Evolutionary conservation across 208 protist species (phyloP).

Genomic region (Leishmania martiniquensis): DNA sequence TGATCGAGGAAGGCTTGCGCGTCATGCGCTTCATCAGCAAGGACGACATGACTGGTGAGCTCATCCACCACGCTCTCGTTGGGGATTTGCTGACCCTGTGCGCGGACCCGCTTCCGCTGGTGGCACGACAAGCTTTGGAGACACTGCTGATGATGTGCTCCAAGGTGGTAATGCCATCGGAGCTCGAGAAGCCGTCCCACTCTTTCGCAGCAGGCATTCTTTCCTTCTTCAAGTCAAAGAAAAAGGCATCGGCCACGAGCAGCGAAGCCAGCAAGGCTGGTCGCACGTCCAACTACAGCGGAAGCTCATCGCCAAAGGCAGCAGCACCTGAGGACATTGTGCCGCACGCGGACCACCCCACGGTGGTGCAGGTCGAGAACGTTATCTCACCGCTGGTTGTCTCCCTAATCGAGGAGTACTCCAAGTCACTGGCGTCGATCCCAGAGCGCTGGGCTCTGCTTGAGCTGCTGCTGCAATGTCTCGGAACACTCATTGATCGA

Average conservation of each 20-base stretch:
- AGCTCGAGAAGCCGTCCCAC: slow-evolving; percentile 39
- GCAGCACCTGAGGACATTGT: slow-evolving; percentile 23
- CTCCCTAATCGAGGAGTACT: slow-evolving; percentile 62
- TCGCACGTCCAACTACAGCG: background rate
- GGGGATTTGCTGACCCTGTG: slow-evolving; percentile 76
- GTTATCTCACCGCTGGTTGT: slow-evolving; percentile 77
- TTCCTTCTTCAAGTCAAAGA: slow-evolving; percentile 52
- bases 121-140: slow-evolving; percentile 77
- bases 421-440: slow-evolving; percentile 36
- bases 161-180: slow-evolving; percentile 82
- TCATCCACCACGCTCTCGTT: slow-evolving; percentile 58
- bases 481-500: slow-evolving; percentile 77
- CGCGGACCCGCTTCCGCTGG: slow-evolving; percentile 52
- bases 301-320: background rate
- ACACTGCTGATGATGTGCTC: slow-evolving; percentile 65
- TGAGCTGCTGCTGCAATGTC: slow-evolving; percentile 72
- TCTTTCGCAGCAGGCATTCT: slow-evolving; percentile 36
- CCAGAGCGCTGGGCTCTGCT: slow-evolving; percentile 80
- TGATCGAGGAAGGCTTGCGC: slow-evolving; percentile 81
- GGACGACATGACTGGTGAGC: slow-evolving; percentile 67
- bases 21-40: slow-evolving; percentile 81
- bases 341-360: slow-evolving; percentile 50
- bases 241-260: slow-evolving; percentile 21
- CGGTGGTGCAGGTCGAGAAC: slow-evolving; percentile 71
- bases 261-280: slow-evolving; percentile 12